A percentile compares a stretch with the other conserved stretches of the same genome.
Evolutionary conservation across 805 yeast species (phyloP).

Genomic region (Lachancea waltii): DNA sequence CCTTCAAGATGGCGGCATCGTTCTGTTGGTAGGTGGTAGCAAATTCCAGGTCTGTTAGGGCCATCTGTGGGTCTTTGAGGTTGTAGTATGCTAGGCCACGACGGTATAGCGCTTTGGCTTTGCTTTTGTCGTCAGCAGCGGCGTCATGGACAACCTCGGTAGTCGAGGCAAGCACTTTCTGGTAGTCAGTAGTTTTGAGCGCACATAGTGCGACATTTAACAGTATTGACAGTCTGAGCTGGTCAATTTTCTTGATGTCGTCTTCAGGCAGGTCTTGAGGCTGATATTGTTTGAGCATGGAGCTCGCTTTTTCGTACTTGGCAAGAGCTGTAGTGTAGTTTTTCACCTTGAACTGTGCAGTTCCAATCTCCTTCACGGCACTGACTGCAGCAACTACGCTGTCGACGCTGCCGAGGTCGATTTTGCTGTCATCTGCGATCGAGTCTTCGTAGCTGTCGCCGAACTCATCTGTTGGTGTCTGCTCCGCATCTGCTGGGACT

Average conservation of each 20-base stretch:
- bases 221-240: constrained; percentile 55
- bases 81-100: constrained; percentile 69
- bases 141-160: constrained; percentile 60
- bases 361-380: constrained; percentile 69
- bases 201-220: constrained; percentile 73
- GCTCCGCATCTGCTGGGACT: constrained; percentile 38
- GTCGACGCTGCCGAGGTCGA: constrained; percentile 54
- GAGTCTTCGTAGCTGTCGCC: constrained; percentile 79
- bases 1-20: constrained; percentile 66
- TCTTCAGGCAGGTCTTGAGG: constrained; percentile 50
- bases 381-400: constrained; percentile 61
- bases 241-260: constrained; percentile 42
- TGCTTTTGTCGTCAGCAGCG: constrained; percentile 53
- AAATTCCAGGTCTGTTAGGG: constrained; percentile 55
- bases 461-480: constrained; percentile 61
- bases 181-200: constrained; percentile 52
- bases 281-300: constrained; percentile 62
- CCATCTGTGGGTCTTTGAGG: constrained; percentile 62
- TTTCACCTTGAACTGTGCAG: constrained; percentile 62
- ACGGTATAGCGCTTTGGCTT: constrained; percentile 82
- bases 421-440: constrained; percentile 64
- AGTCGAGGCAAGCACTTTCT: constrained; percentile 52
- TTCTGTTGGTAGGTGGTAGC: constrained; percentile 61
- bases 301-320: constrained; percentile 69
- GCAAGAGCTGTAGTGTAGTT: constrained; percentile 48